Evolutionary conservation across 768 basidiomycete species (phyloP).

Genomic region (Leccinum ochraceum): DNA sequence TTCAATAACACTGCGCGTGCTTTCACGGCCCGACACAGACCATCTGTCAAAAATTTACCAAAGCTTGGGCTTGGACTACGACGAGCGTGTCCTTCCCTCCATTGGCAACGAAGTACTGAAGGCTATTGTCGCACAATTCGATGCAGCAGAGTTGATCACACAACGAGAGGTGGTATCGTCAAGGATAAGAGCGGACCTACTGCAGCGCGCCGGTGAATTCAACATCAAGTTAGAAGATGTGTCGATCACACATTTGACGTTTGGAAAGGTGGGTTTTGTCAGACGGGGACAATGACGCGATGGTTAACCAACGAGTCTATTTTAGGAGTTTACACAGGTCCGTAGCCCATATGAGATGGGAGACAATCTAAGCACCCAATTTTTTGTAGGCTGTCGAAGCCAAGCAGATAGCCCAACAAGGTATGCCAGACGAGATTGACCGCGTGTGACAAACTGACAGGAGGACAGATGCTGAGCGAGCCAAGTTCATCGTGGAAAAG

Average conservation of each 20-base stretch:
- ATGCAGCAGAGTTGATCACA: constrained; percentile 95
- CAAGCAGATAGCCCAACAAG: constrained; percentile 99
- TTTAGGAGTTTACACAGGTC: constrained; percentile 82
- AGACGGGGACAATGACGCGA: background rate
- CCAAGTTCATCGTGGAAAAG: constrained; percentile 99
- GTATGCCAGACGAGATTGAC: constrained; percentile 40
- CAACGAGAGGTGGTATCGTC: constrained; percentile 97
- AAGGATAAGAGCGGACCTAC: constrained; percentile 86
- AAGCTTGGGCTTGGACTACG: constrained; percentile 92
- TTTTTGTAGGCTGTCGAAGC: constrained; percentile 86
- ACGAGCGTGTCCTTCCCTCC: constrained; percentile 95
- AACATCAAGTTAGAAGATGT: constrained; percentile 96
- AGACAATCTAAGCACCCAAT: background rate
- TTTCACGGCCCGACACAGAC: constrained; percentile 87
- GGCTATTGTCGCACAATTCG: constrained; percentile 97
- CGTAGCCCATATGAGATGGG: constrained; percentile 6
- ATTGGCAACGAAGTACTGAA: constrained; percentile 99
- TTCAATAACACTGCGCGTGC: constrained; percentile 91
- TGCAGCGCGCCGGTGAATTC: constrained; percentile 95
- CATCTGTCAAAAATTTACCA: constrained; percentile 95
- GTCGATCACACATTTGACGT: constrained; percentile 90
- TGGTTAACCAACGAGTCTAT: constrained; percentile 8
- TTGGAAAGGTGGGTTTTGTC: constrained; percentile 64
- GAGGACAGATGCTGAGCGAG: constrained; percentile 87
- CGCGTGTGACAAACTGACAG: constrained; percentile 15